Base-by-base conservation (phyloP, 164 flowering plant species). In the Nelumbo lutea region DNA sequence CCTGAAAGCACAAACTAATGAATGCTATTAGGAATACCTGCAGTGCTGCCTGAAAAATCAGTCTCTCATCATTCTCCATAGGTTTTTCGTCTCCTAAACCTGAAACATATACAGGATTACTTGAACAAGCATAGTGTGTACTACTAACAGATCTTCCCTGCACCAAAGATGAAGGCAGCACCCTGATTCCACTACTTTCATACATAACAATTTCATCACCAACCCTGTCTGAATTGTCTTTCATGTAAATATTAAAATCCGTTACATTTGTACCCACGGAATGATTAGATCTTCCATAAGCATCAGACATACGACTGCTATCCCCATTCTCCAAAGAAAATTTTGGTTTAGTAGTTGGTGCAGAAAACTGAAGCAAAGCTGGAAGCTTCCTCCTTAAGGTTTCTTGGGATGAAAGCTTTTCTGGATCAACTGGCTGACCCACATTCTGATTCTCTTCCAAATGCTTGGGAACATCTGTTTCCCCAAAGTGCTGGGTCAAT, bases 11-110 rank as follows among this genome's bases (percentile, higher is more conserved):
- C 42, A 1, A 42, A 67, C 40, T 55, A 61, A 53, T 1, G 66
- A 72, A 27, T 9, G n/a, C 41, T 14, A 58, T 3, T 40, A 47
- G 8, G 38, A 66, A 64, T 79, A 91, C 98, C 94, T 93, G 86
- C 58, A 93, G 63, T 72, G 93, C 98, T 46, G 94, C 98, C 77
- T 87, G 94, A 75, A 77, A 91, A 70, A 93, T 75, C 64, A 84
- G 68, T 71, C 96, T 86, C 76, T 93, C 98, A 62, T 95, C 96
- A 78, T 69, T 68, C 73, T 69, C 92, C 15, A 75, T 61, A 47
- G 72, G 76, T 69, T 70, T 78, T 73, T 89, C 97, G 70, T 88
- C 96, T 50, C 70, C 81, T 9, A 66, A 13, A 2, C 75, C 84
- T 55, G 83, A 40, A 46, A 71, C 83, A 70, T 77, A 71, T 6